These are phyloP conservation scores for Phaeoacremonium minimum DNA, from an alignment of 2,329 filamentous ascomycete genomes.

Conservation along the genomic window DNA sequence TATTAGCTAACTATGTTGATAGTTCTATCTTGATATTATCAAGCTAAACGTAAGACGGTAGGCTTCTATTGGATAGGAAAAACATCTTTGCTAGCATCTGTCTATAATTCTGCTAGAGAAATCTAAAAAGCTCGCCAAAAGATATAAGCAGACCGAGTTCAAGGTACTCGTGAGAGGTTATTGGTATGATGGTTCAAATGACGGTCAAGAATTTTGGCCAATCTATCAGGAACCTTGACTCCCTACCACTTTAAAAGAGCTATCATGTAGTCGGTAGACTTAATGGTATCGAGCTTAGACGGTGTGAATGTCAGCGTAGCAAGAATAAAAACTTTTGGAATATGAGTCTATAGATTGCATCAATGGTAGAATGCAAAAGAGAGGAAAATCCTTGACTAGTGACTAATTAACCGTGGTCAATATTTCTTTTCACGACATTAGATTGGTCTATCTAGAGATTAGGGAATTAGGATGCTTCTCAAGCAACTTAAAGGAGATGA, in stretches of 20 bases:
- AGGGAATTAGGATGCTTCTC: no score
- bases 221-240: neutral
- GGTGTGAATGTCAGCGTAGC: neutral
- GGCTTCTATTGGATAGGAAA: neutral
- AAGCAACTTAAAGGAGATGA: no score
- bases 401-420: no score
- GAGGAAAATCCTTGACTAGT: no score
- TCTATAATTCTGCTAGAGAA: neutral
- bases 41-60: neutral
- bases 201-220: neutral
- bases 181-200: neutral
- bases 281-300: neutral
- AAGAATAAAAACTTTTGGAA: neutral
- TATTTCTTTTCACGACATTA: no score
- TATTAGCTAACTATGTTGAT: neutral
- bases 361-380: no score
- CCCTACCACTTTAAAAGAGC: neutral
- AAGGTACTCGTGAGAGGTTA: neutral
- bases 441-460: no score
- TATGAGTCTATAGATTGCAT: neutral
- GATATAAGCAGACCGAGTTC: neutral
- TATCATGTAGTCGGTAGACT: neutral
- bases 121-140: neutral
- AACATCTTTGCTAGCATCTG: neutral
- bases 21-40: neutral